Base-by-base conservation (phyloP, 768 basidiomycete genomes). In the Scleroderma citrinum region DNA sequence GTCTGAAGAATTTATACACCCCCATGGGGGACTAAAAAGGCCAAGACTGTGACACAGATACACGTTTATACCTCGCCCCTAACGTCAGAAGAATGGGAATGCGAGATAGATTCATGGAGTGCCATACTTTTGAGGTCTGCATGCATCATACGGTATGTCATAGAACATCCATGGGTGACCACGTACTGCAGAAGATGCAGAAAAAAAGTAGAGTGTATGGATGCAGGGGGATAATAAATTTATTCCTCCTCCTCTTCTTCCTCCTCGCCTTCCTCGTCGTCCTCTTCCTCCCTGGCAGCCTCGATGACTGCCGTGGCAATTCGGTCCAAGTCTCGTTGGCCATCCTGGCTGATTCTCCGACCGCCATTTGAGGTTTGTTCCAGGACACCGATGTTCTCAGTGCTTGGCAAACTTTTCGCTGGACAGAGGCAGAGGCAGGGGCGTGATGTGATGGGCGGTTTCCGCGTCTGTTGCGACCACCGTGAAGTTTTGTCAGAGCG, bases 321-420 rank as follows among this genome's bases (percentile, higher is more conserved):
- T 49, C 91, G 90, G 70, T 93, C 91, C 71, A 95, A 76, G 69
- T 96, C 93, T 62, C 93, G 85, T 71, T 92, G 89, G 55, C 95
- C 95, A 65, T 97, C 95, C 74, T 97, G 94, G 67, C 83, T 85
- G 69, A 98, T 95, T 74, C 90, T 83, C 63, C 96, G 84, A 54
- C 95, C 95, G 60, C 95, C 96, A 64, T 94, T 92, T 38, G 87
- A 83, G 52, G 87, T 82, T 72, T 86, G 79, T 76, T 98, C 96
- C 62, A 98, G 78, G 51, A 98, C 96, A 63, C 94, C 94, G 64
- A 99, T 97, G 80, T 95, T 96, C 80, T 97, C 59, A 98, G 77
- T 40, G 92, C 83, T 74, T 99, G 95, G 75, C 94, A 92, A 59
- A 97, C 75, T 73, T 89, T 93, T 66, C 94, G 87, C 72, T 97